Conservation (phyloP, 495 filamentous ascomycete genomes). For the Glonium stellatum region DNA sequence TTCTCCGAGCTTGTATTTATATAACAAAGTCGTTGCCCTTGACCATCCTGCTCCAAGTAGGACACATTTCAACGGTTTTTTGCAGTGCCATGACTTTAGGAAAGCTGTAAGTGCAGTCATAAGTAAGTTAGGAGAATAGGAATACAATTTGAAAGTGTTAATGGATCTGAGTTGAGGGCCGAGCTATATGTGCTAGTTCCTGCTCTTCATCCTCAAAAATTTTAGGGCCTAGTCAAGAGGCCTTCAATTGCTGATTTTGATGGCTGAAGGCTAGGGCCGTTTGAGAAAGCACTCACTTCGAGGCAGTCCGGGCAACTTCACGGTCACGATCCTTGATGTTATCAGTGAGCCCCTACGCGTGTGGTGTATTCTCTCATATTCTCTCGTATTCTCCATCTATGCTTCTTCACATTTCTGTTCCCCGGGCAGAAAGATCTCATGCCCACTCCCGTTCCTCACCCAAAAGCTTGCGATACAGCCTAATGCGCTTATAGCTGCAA, state of each 20-base stretch:
- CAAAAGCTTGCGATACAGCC: constrained; percentile 31
- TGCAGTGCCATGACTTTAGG: background rate
- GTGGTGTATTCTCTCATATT: no score
- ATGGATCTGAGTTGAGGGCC: no score
- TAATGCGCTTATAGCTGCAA: constrained; percentile 18
- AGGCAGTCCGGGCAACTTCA: no score
- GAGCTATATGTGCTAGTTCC: no score
- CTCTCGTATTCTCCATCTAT: background rate
- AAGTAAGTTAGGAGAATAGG: background rate
- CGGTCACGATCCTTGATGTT: no score
- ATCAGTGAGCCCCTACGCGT: no score
- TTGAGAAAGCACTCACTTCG: no score
- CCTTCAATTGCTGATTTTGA: no score
- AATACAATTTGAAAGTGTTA: no score
- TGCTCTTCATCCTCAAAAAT: no score
- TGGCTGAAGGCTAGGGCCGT: no score
- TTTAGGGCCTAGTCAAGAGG: no score
- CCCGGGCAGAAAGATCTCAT: constrained; percentile 32
- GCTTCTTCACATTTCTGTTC: constrained; percentile 16
- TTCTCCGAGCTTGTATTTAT: background rate
- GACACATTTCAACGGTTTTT: background rate
- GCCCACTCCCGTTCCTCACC: constrained; percentile 31
- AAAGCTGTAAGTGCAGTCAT: background rate
- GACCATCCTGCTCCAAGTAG: background rate
- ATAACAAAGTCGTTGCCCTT: background rate